phyloP scores from a whole-genome alignment of 2,329 filamentous ascomycete species.

The Hyphodiscus sp. region DNA sequence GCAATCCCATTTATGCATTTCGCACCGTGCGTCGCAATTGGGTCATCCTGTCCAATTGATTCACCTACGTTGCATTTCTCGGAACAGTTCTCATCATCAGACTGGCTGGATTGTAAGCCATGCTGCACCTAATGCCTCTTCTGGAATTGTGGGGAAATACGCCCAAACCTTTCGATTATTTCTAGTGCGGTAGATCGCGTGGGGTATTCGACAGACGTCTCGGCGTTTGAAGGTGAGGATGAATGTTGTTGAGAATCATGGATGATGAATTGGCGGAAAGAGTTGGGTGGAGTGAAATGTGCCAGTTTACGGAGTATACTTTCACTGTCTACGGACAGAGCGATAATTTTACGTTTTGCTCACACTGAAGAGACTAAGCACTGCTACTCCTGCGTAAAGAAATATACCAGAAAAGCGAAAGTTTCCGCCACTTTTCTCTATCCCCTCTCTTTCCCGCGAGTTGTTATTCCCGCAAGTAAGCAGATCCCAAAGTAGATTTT shows the following conservation, averaged over 20 bases:
- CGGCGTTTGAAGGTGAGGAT: neutral
- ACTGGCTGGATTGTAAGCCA: conserved; percentile 7
- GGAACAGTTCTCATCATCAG: neutral
- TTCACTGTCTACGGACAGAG: too few species aligned
- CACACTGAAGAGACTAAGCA: too few species aligned
- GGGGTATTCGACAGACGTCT: neutral
- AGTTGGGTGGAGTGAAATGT: too few species aligned
- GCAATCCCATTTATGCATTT: conserved; percentile 8
- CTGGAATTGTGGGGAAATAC: conserved; percentile 15
- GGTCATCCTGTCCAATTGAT: conserved; percentile 11
- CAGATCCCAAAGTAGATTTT: neutral
- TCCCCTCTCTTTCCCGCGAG: neutral
- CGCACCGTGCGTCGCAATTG: conserved; percentile 12
- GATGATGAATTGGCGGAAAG: neutral
- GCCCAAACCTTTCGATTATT: neutral
- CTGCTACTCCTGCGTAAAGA: neutral
- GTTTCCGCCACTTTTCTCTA: neutral
- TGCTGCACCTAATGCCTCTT: conserved; percentile 6
- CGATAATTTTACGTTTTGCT: too few species aligned
- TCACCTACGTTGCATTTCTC: conserved; percentile 4
- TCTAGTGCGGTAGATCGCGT: neutral
- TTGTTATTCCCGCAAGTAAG: neutral
- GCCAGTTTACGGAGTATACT: too few species aligned
- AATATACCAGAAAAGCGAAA: neutral
- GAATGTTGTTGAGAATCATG: neutral